Base-by-base conservation (phyloP, 176 grass and related monocot species). In the Raddia guianensis region DNA sequence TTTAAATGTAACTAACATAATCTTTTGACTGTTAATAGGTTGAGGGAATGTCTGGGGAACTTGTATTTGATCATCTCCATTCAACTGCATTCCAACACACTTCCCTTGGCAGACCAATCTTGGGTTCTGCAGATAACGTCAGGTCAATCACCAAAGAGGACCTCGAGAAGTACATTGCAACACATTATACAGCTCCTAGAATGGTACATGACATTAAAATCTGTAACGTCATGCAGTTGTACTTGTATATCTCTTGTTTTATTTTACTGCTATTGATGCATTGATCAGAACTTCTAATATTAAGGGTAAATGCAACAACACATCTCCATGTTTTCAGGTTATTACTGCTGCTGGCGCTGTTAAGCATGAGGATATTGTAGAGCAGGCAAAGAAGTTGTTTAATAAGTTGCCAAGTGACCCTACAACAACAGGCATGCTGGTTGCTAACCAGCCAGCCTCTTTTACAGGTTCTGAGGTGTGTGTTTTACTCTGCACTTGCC, bases 41-140 rank as follows among this genome's bases (percentile, higher is more conserved):
- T 42, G 90, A 93, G 75, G 91, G 89, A 62, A 91, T 95, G 78
- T 86, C 88, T 5, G 90, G 95, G 79, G 96, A 99, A 87, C 92
- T 99, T 73, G 91, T 99, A 79, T 99, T 99, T 62, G 96, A 99
- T 75, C 96, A 99, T 84, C 83, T 99, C 5, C 96, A 99, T 95
- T 92, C 96, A 63, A 99, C 96, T 18, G 96, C 92, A 78, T 99
- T 99, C 86, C 96, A 99, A 59, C 91, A 99, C 73, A 95, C 96
- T 80, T 86, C 96, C 33, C 86, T 99, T 33, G 96, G 96, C 60
- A 93, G 96, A 51, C 86, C 90, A 48, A 99, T 99, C 62, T 81
- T 99, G 56, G 96, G 96, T 47, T 82, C 96, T 65, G 90, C 80
- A 77, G 84, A 88, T 64, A 95, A 99, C 2, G 83, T 99, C 63